These are phyloP conservation scores for Staphylotrichum longicolle DNA, from an alignment of 495 filamentous ascomycete species.

Conservation along the genomic window DNA sequence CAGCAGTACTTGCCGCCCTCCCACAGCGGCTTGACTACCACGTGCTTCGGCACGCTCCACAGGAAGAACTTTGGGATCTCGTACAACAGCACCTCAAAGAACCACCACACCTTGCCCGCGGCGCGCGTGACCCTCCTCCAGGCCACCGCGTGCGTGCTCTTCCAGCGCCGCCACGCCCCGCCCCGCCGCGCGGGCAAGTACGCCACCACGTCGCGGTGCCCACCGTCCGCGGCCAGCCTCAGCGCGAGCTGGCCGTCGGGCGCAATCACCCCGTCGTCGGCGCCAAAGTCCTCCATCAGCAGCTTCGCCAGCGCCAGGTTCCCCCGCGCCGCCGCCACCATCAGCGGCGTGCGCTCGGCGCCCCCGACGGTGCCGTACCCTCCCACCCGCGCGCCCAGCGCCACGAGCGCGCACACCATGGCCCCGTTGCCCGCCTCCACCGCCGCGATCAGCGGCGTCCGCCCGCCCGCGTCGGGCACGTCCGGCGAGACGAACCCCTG, in stretches of 20 bases:
- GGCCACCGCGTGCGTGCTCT: constrained; percentile 23
- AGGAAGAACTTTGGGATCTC: constrained; percentile 32
- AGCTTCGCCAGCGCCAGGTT: constrained; percentile 30
- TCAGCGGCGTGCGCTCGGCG: constrained; percentile 34
- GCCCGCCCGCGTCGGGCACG: constrained; percentile 22
- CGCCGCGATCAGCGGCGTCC: constrained; percentile 40
- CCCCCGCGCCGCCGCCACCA: constrained; percentile 29
- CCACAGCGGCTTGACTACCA: constrained; percentile 29
- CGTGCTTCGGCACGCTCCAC: constrained; percentile 33
- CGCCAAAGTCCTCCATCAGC: constrained; percentile 26
- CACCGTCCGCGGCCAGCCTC: constrained; percentile 30
- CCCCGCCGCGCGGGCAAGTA: constrained; percentile 33
- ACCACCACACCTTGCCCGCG: constrained; percentile 21
- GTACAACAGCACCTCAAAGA: constrained; percentile 34
- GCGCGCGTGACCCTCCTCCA: constrained; percentile 27
- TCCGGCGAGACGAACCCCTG: constrained; percentile 33
- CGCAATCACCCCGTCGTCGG: constrained; percentile 33
- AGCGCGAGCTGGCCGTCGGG: constrained; percentile 35
- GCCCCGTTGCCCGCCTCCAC: constrained; percentile 30
- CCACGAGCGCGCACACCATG: constrained; percentile 34
- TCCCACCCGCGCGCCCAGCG: constrained; percentile 35
- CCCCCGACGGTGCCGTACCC: constrained; percentile 13
- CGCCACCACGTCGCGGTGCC: constrained; percentile 33
- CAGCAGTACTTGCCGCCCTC: constrained; percentile 27
- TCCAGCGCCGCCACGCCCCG: constrained; percentile 35